phyloP scores from a whole-genome alignment of 805 yeast genomes.

The Kodamaea kakaduensis region DNA sequence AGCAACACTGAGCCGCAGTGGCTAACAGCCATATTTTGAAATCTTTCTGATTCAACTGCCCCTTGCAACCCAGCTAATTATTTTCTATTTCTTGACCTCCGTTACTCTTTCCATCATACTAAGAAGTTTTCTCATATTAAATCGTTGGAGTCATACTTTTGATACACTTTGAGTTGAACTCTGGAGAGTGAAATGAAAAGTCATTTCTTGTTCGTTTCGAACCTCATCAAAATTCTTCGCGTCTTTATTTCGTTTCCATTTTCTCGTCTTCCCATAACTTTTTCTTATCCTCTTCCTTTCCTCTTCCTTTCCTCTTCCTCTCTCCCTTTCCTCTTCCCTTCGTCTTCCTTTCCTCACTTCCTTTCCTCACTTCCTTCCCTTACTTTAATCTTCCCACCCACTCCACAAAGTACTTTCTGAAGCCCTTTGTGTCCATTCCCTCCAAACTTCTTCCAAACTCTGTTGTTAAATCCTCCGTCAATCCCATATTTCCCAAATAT shows the following conservation, averaged over 20 bases:
- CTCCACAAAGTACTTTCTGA: slow-evolving; percentile 63
- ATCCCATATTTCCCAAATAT: slow-evolving; percentile 53
- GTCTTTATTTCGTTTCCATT: neutral
- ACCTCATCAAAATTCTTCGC: neutral
- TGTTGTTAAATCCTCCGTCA: slow-evolving; percentile 55
- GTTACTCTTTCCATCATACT: neutral
- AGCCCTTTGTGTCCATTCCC: slow-evolving; percentile 53
- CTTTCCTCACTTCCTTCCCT: no score
- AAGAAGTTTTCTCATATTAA: no score
- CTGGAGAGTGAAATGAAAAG: no score
- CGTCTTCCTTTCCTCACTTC: no score
- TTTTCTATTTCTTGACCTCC: no score
- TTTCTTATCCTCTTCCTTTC: neutral
- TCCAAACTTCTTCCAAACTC: slow-evolving; percentile 62
- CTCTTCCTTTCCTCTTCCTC: neutral
- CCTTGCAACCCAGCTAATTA: no score
- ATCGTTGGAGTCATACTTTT: no score
- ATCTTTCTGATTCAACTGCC: no score
- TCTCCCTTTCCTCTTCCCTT: neutral
- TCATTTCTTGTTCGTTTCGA: no score
- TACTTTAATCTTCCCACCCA: slow-evolving; percentile 29
- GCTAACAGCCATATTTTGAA: no score
- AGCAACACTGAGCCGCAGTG: no score
- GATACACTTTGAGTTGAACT: no score
- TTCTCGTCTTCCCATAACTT: neutral